These are phyloP conservation scores for Leucosporidium creatinivorum DNA, from an alignment of 768 basidiomycete genomes.

Conservation along the genomic window DNA sequence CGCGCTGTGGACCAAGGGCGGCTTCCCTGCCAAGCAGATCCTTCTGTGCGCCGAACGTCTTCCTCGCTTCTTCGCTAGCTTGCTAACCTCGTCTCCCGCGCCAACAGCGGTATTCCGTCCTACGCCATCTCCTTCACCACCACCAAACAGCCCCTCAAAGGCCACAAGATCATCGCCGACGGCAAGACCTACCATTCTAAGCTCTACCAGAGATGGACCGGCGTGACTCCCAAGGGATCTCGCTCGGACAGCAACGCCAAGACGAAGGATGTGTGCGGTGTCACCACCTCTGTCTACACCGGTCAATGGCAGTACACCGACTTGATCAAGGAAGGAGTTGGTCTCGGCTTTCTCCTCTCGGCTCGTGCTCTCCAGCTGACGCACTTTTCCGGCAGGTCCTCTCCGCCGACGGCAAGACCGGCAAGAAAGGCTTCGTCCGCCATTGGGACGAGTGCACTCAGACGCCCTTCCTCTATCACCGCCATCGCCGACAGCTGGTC, in stretches of 20 bases:
- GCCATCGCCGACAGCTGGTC: slow-evolving; percentile 7
- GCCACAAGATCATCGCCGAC: background rate
- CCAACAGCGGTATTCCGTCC: slow-evolving; percentile 1
- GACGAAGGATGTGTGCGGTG: slow-evolving; percentile 18
- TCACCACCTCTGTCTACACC: background rate
- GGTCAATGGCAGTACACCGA: slow-evolving; percentile 19
- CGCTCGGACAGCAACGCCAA: slow-evolving; percentile 15
- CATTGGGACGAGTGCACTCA: slow-evolving; percentile 21
- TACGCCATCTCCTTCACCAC: slow-evolving; percentile 19
- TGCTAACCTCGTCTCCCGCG: too few relatives aligned
- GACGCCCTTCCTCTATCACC: slow-evolving; percentile 31
- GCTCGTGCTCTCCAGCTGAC: background rate
- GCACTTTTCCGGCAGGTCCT: slow-evolving; percentile 1
- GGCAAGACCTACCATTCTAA: background rate
- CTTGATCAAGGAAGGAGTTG: slow-evolving; percentile 10
- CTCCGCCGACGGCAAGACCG: slow-evolving; percentile 5
- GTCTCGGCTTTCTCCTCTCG: background rate
- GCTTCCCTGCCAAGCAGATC: too few relatives aligned
- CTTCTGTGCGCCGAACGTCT: too few relatives aligned
- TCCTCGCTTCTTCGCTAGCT: too few relatives aligned
- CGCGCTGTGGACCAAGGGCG: too few relatives aligned
- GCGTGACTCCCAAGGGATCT: slow-evolving; percentile 11
- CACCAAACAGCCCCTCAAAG: background rate
- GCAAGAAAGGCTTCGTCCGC: slow-evolving; percentile 14
- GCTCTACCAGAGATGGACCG: slow-evolving; percentile 17